Evolutionary conservation across 176 grass and related monocot genomes (phyloP).

Genomic region (Eragrostis nindensis): DNA sequence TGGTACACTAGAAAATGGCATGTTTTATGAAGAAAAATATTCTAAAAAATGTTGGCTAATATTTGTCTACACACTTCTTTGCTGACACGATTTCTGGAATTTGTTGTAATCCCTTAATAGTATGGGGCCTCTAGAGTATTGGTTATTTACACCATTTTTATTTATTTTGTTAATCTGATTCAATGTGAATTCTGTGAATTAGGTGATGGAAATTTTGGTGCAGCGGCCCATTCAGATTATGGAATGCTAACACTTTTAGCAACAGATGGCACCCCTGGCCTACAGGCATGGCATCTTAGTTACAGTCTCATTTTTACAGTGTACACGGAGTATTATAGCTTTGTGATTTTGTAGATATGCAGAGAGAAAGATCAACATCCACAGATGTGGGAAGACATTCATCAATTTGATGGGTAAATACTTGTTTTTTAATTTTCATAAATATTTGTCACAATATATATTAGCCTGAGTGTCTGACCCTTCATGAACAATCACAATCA

Average conservation of each 20-base stretch:
- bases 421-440: background rate
- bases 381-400: slow-evolving; percentile 78
- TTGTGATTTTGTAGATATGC: slow-evolving; percentile 62
- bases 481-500: background rate
- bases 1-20: no score
- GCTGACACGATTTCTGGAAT: no score
- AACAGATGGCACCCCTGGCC: slow-evolving; percentile 68
- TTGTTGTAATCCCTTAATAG: no score
- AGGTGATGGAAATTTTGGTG: slow-evolving; percentile 58
- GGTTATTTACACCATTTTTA: background rate
- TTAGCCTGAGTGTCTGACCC: no score
- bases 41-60: no score
- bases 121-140: no score
- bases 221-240: slow-evolving; percentile 73
- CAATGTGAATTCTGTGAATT: background rate
- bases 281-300: slow-evolving; percentile 47
- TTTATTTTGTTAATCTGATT: background rate
- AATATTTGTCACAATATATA: no score
- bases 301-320: background rate
- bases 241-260: slow-evolving; percentile 68
- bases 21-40: no score
- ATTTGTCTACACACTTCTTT: no score
- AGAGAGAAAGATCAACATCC: slow-evolving; percentile 71
- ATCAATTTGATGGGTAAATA: slow-evolving; percentile 66
- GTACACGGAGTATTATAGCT: no score